Base-by-base conservation (phyloP, 2,329 filamentous ascomycete genomes). In the Stachybotrys chlorohalonatus region DNA sequence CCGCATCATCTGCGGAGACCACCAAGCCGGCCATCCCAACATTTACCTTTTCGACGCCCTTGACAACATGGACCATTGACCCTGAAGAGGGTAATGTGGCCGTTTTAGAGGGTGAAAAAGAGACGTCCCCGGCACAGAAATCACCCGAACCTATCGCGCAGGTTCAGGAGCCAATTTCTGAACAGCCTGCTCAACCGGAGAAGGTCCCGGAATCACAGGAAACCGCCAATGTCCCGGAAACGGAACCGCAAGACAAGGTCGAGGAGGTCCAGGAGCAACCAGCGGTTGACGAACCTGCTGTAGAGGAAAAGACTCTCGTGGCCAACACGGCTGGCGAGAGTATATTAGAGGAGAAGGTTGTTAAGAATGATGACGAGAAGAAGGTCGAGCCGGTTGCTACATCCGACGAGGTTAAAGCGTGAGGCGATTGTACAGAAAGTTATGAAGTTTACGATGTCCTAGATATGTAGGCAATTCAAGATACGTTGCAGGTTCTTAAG, bases 61-160 rank as follows among this genome's bases (percentile, higher is more conserved):
- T 74, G 45, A 79, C 75, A 0, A 60, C 80, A 39, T 84, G 75
- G 68, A 78, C 76, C 52, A 76, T 84, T 54, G 76, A 79, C 48
- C 70, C 74, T 8, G 73, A 81, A 30, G 73, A 77, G 58, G 75
- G 78, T 32, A 68, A 71, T 7, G 61, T 81, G 11, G 55, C 59
- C 3, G 63, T 70, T 7, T 13, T 42, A 13, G 56, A 51, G 6
- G 55, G 56, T 6, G 59, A 62, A 48, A 55, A 54, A 8, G 9
- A 24, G 24, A 4, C 24, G 24, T 55, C 58, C 2, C 32, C 11
- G 31, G 51, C 56, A 36, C 56, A 61, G 47, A 51, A 49, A n/a
- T 30, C 24, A 24, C 2, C 16, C 15, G 30, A 24, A 31, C 11
- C 15, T 7, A 49, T 13, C 31, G 30, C 52, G 8, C 42, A 53